phyloP scores from a whole-genome alignment of 192 early-diverging fungal genomes.

The Lobosporangium transversale region DNA sequence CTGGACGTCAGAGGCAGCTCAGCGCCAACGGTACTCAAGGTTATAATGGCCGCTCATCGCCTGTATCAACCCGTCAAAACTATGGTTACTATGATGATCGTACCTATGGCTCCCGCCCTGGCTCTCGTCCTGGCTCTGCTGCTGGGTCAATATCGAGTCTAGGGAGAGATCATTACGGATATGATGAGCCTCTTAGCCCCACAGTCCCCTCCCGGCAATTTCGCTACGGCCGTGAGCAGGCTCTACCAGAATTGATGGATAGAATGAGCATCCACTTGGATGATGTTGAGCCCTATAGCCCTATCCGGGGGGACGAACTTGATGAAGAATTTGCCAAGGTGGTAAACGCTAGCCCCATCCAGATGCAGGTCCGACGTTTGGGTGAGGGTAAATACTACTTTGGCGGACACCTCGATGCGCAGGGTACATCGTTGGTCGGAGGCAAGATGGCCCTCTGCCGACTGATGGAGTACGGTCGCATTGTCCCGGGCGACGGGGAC shows the following conservation, averaged over 20 bases:
- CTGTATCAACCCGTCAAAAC: conserved; percentile 11
- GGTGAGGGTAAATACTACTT: conserved; percentile 52
- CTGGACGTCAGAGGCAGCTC: conserved; percentile 27
- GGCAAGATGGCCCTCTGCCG: conserved; percentile 61
- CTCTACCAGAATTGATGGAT: conserved; percentile 32
- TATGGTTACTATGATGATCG: conserved; percentile 23
- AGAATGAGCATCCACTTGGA: conserved; percentile 46
- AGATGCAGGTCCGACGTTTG: conserved; percentile 58
- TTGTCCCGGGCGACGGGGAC: conserved; percentile 50
- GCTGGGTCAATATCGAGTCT: conserved; percentile 21
- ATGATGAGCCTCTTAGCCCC: conserved; percentile 36
- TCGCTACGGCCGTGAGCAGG: conserved; percentile 15
- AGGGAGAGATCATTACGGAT: conserved; percentile 22
- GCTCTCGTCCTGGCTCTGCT: conserved; percentile 32
- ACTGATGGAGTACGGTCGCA: conserved; percentile 58
- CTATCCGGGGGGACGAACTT: conserved; percentile 57
- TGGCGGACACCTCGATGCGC: conserved; percentile 49
- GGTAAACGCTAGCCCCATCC: conserved; percentile 61
- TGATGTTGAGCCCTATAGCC: conserved; percentile 49
- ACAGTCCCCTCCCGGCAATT: conserved; percentile 29
- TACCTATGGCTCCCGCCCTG: background rate
- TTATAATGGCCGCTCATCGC: conserved; percentile 23
- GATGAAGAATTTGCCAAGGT: conserved; percentile 65
- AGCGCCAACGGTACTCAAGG: conserved; percentile 24
- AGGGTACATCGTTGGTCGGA: conserved; percentile 33